Percentiles rank a stretch among this genome's conserved stretches.
These are phyloP conservation scores for Solanum neorickii DNA, from an alignment of 257 asterid genomes.

Conservation along the genomic window DNA sequence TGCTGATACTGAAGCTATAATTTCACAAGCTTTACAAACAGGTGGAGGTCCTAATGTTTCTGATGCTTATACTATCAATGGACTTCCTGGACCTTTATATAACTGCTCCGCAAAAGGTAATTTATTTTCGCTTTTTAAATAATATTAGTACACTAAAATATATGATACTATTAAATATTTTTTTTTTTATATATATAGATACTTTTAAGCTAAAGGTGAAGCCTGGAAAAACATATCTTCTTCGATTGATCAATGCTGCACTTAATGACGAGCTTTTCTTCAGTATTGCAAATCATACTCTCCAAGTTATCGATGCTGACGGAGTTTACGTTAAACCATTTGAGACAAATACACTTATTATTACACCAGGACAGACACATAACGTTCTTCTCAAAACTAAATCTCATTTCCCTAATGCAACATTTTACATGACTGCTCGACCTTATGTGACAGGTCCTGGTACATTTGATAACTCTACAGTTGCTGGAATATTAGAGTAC, in stretches of 20 bases:
- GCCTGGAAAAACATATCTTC: slow-evolving; percentile 47
- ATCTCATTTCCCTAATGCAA: slow-evolving; percentile 22
- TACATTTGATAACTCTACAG: slow-evolving; percentile 48
- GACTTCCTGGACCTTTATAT: slow-evolving; percentile 46
- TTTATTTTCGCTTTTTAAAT: background rate
- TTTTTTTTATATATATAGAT: slow-evolving; percentile 6
- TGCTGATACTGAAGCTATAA: slow-evolving; percentile 44
- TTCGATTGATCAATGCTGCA: slow-evolving; percentile 23
- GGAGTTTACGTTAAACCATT: slow-evolving; percentile 48
- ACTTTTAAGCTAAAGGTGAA: slow-evolving; percentile 43
- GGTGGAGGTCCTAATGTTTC: slow-evolving; percentile 37
- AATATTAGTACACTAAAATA: background rate
- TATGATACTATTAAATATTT: background rate
- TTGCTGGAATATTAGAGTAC: slow-evolving; percentile 40
- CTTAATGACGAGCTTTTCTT: background rate
- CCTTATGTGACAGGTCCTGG: slow-evolving; percentile 47
- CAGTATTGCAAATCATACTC: slow-evolving; percentile 40
- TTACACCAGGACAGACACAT: slow-evolving; percentile 52
- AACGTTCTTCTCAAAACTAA: slow-evolving; percentile 39
- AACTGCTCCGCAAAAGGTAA: slow-evolving; percentile 52
- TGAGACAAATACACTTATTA: slow-evolving; percentile 24
- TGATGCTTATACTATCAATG: background rate
- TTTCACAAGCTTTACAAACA: slow-evolving; percentile 36
- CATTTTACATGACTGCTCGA: slow-evolving; percentile 37
- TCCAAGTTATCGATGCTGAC: slow-evolving; percentile 34